Percentiles rank a stretch among this genome's conserved stretches.
phyloP scores from a whole-genome alignment of 805 yeast genomes.

The Sugiyamaella mastotermitis region DNA sequence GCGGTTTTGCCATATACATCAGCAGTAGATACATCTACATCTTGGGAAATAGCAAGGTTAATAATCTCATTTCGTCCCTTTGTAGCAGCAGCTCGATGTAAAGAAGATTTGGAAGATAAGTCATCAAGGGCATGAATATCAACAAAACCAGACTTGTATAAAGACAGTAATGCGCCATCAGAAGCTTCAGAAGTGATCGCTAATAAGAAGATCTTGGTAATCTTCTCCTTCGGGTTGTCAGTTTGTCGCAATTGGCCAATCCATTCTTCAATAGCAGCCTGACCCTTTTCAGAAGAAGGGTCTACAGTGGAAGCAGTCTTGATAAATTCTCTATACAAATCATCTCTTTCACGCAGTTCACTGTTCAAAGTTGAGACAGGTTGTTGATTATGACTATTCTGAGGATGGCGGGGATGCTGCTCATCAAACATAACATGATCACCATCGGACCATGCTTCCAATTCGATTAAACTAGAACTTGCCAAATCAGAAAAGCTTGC shows the following conservation, averaged over 20 bases:
- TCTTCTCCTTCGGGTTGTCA: constrained; percentile 37
- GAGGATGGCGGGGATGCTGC: constrained; percentile 1
- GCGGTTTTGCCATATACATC: constrained; percentile 65
- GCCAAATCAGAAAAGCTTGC: constrained; percentile 73
- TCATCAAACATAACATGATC: constrained; percentile 31
- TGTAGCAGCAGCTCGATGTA: constrained; percentile 55
- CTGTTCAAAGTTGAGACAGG: background rate
- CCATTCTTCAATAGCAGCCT: constrained; percentile 40
- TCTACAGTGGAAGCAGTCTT: constrained; percentile 24
- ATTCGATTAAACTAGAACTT: constrained; percentile 49
- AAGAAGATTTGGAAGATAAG: constrained; percentile 60
- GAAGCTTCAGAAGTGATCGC: constrained; percentile 62
- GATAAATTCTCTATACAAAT: constrained; percentile 64
- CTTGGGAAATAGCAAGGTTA: constrained; percentile 25
- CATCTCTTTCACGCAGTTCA: constrained; percentile 47
- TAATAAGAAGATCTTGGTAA: constrained; percentile 69
- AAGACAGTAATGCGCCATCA: constrained; percentile 50
- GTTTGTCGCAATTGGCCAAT: constrained; percentile 37
- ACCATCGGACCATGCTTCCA: constrained; percentile 64
- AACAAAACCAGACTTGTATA: constrained; percentile 44
- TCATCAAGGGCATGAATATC: constrained; percentile 66
- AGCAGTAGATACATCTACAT: constrained; percentile 25
- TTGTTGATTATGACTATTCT: background rate
- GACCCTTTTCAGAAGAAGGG: constrained; percentile 28
- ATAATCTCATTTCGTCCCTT: constrained; percentile 26